phyloP scores from a whole-genome alignment of 2,329 filamentous ascomycete genomes.

The Ophiostoma ips region DNA sequence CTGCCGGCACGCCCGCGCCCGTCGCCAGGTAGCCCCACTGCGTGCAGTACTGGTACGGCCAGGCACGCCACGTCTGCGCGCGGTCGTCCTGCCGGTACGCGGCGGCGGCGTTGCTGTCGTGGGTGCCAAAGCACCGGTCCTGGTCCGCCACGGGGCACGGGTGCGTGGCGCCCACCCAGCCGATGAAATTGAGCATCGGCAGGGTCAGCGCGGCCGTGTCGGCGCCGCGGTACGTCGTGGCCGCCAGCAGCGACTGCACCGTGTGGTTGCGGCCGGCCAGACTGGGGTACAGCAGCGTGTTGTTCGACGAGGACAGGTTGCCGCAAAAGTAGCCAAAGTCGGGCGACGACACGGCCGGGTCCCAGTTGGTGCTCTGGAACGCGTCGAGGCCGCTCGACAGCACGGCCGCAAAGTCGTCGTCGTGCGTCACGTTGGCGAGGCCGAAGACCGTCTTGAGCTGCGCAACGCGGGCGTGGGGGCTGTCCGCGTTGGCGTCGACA shows the following conservation, averaged over 20 bases:
- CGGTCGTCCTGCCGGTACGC: constrained; percentile 24
- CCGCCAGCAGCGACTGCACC: constrained; percentile 26
- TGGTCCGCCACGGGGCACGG: constrained; percentile 18
- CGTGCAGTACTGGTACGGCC: constrained; percentile 42
- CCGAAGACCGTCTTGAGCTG: constrained; percentile 32
- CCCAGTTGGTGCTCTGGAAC: constrained; percentile 40
- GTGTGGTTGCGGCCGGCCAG: constrained; percentile 23
- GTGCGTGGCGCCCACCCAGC: constrained; percentile 24
- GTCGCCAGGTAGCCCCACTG: constrained; percentile 69
- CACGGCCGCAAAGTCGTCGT: constrained; percentile 34
- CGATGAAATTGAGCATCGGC: constrained; percentile 39
- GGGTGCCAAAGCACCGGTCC: constrained; percentile 25
- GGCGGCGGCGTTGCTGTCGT: constrained; percentile 19
- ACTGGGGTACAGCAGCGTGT: constrained; percentile 27
- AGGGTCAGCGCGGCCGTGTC: constrained; percentile 22
- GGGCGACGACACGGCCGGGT: constrained; percentile 29
- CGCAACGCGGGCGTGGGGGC: constrained; percentile 11
- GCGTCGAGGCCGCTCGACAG: constrained; percentile 27
- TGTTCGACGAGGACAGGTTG: constrained; percentile 30
- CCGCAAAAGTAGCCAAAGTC: constrained; percentile 34
- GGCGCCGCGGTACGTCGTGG: constrained; percentile 28
- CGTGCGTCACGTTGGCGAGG: constrained; percentile 27
- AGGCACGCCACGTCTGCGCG: constrained; percentile 29
- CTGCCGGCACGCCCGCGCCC: constrained; percentile 51
- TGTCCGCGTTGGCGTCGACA: background rate